A percentile compares a stretch with the other conserved stretches of the same genome.
These are phyloP conservation scores for Melampsora americana DNA, from an alignment of 1,284 basidiomycete species.

Conservation along the genomic window DNA sequence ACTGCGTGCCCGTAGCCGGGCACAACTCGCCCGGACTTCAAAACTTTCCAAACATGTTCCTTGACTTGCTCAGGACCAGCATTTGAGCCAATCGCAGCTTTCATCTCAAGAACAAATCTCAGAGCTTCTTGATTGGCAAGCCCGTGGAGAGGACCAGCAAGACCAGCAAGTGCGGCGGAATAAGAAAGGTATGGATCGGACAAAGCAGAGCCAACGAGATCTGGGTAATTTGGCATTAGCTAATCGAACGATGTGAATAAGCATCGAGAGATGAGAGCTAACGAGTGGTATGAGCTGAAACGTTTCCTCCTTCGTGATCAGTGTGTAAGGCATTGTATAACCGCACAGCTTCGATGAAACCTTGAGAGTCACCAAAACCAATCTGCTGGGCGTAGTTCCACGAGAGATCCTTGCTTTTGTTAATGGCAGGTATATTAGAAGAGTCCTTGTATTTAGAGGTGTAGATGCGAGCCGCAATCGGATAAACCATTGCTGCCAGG, in stretches of 20 bases:
- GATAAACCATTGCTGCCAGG: conserved; percentile 94
- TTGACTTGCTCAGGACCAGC: conserved; percentile 79
- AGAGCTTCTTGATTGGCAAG: conserved; percentile 96
- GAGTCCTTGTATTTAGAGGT: conserved; percentile 81
- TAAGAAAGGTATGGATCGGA: conserved; percentile 97
- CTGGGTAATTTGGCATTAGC: conserved; percentile 55
- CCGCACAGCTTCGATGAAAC: conserved; percentile 90
- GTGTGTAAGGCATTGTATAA: conserved; percentile 98
- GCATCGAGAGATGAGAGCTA: conserved; percentile 19
- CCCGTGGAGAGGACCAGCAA: conserved; percentile 94
- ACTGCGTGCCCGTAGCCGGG: conserved; percentile 97
- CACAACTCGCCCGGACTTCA: conserved; percentile 85
- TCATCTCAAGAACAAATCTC: conserved; percentile 70
- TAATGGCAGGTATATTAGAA: conserved; percentile 76
- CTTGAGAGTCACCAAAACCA: conserved; percentile 82
- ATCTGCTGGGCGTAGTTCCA: conserved; percentile 87
- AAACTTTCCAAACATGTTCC: conserved; percentile 87
- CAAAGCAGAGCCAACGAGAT: conserved; percentile 94
- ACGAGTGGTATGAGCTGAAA: conserved; percentile 67
- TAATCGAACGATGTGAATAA: background rate
- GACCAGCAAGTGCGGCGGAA: conserved; percentile 87
- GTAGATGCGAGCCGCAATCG: conserved; percentile 94
- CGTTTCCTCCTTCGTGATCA: conserved; percentile 98
- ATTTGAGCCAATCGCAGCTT: conserved; percentile 73
- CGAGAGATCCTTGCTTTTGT: conserved; percentile 84